phyloP scores from a whole-genome alignment of 495 filamentous ascomycete genomes.

The Mycothermus thermophilus region DNA sequence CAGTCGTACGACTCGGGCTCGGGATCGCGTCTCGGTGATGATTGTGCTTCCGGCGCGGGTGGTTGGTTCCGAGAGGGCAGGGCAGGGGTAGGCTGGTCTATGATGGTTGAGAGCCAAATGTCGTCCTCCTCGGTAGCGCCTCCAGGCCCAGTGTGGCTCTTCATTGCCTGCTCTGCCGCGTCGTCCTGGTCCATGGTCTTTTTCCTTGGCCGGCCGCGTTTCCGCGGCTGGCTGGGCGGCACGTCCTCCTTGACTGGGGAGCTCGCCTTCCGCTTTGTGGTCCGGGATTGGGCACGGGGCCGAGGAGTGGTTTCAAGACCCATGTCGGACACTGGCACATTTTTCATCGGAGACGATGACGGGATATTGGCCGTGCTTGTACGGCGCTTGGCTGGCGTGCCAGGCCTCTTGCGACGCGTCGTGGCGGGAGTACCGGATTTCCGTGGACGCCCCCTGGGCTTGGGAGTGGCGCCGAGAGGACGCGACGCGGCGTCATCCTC shows the following conservation, averaged over 20 bases:
- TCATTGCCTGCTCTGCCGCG: slow-evolving; percentile 2
- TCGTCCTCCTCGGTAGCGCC: slow-evolving; percentile 14
- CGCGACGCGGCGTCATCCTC: slow-evolving; percentile 17
- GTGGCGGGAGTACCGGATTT: slow-evolving; percentile 27
- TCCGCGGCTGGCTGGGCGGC: slow-evolving; percentile 12
- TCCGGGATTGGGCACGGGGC: slow-evolving; percentile 1
- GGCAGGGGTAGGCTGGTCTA: slow-evolving; percentile 14
- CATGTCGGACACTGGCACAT: slow-evolving; percentile 11
- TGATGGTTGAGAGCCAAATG: slow-evolving; percentile 22
- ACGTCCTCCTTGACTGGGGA: slow-evolving; percentile 12
- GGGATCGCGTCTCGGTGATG: slow-evolving; percentile 5
- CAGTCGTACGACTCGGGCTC: slow-evolving; percentile 9
- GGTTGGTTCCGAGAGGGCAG: background rate
- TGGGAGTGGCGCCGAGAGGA: slow-evolving; percentile 28
- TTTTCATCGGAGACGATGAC: slow-evolving; percentile 6
- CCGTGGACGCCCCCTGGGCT: slow-evolving; percentile 22
- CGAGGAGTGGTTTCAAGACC: slow-evolving; percentile 13
- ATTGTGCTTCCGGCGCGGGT: background rate
- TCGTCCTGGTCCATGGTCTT: slow-evolving; percentile 12
- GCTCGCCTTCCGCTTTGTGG: slow-evolving; percentile 20
- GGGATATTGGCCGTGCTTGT: background rate
- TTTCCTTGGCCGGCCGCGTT: slow-evolving; percentile 21
- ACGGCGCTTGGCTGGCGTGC: slow-evolving; percentile 22
- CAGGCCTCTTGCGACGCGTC: slow-evolving; percentile 28
- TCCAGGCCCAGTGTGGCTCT: background rate